Evolutionary conservation across 768 basidiomycete genomes (phyloP), one percentile per base, ranked within the genome.

Genomic region (Lactarius sp.): DNA sequence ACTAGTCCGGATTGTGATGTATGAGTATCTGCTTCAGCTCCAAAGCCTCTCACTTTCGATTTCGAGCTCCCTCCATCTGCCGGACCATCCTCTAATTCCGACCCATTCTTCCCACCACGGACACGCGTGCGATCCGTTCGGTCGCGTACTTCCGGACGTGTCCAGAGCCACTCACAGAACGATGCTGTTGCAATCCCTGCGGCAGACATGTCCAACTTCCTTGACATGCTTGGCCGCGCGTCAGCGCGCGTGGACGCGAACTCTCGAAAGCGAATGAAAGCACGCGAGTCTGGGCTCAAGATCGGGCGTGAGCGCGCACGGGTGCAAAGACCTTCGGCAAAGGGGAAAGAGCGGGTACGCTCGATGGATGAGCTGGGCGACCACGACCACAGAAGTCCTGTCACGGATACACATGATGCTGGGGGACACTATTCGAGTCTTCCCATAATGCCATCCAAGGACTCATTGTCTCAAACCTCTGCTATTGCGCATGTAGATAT

Each of bases 171-270:
- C 10, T 64, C 63, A 20, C 63, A 64, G 34, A 37, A 56, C 8
- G 58, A 60, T 13, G 49, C 51, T 2, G 4, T 36, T 8, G 52
- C 63, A 18, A 36, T 50, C 3, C 63, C 58, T 18, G 53, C 49
- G n/a, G 39, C 58, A 9, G 63, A 64, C 6, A 41, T 59, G 6
- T 51, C 59, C 33, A 54, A 56, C 20, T 60, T 64, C 41, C 63
- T 60, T 18, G 33, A 54, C 16, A 64, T 64, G 59, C 53, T 64
- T 22, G 63, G 63, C 4, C 63, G 63, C 22, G 63, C 63, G 13
- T 64, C 63, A 7, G 63, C 59, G 16, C 53, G 59, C 20, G 58
- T 64, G 22, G 63, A 60, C 33, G 63, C 60, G 53, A 64, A 60
- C 49, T 64, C 63, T 5, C 63, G 63, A 10, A 59, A 56, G 53